phyloP scores from a whole-genome alignment of 106 monocot species.

The Narthecium ossifragum region DNA sequence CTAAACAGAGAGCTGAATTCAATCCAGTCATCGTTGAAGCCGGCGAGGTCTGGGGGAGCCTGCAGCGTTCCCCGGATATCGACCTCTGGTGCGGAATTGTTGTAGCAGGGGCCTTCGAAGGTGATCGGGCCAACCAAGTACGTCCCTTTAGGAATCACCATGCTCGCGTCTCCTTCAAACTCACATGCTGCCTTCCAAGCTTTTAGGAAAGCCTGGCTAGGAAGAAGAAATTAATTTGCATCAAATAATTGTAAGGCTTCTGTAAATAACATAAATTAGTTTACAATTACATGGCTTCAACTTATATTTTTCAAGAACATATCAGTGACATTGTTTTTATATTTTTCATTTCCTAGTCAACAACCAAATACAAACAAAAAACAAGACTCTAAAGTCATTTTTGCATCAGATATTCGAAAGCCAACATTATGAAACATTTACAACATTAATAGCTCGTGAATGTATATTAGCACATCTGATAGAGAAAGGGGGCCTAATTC shows the following conservation, averaged over 20 bases:
- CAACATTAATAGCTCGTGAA: no score
- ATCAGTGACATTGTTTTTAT: neutral
- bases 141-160: constrained; percentile 16
- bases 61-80: constrained; percentile 12
- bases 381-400: no score
- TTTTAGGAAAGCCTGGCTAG: constrained; percentile 20
- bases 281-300: neutral
- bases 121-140: constrained; percentile 23
- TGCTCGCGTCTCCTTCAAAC: neutral
- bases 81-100: neutral
- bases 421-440: no score
- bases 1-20: constrained; percentile 13
- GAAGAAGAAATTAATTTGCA: no score
- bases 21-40: constrained; percentile 15
- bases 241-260: neutral
- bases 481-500: no score
- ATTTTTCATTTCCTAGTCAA: neutral
- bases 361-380: no score
- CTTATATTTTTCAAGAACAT: no score
- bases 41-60: constrained; percentile 7
- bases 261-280: neutral
- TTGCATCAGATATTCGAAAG: no score
- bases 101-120: constrained; percentile 26
- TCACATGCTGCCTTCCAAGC: constrained; percentile 21
- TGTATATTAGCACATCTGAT: no score